Conservation (phyloP, 2,329 filamentous ascomycete genomes). For the Trichoderma oligosporum region DNA sequence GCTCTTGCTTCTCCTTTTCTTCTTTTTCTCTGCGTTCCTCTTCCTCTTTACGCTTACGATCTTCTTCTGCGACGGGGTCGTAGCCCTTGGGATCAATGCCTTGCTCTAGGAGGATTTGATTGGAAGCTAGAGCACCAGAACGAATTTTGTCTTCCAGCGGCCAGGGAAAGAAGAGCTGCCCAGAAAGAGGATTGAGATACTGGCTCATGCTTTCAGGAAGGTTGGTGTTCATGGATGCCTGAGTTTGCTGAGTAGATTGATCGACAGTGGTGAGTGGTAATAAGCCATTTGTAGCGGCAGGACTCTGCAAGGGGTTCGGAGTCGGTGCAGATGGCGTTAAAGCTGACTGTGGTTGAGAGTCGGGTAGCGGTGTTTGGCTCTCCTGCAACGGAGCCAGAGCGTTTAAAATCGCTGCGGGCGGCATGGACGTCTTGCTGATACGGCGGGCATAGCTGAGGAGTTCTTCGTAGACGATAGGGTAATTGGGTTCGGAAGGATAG, state of each 20-base stretch:
- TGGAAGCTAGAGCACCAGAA: constrained; percentile 61
- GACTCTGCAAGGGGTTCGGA: constrained; percentile 35
- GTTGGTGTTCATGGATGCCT: constrained; percentile 35
- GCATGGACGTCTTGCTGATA: constrained; percentile 76
- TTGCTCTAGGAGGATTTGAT: constrained; percentile 58
- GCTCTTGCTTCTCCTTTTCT: constrained; percentile 45
- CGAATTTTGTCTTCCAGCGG: constrained; percentile 67
- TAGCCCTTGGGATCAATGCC: constrained; percentile 60
- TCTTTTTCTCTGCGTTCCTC: constrained; percentile 46
- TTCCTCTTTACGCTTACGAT: constrained; percentile 48
- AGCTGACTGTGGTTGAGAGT: constrained; percentile 30
- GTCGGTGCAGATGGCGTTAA: constrained; percentile 34
- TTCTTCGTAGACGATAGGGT: constrained; percentile 64
- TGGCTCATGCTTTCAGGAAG: constrained; percentile 48
- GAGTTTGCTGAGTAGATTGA: constrained; percentile 34
- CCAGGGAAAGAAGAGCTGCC: constrained; percentile 70
- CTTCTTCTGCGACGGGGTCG: constrained; percentile 55
- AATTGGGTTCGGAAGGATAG: constrained; percentile 49
- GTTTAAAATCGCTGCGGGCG: constrained; percentile 54
- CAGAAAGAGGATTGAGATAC: constrained; percentile 53
- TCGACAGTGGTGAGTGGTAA: constrained; percentile 28
- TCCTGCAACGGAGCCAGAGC: constrained; percentile 32
- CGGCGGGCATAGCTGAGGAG: constrained; percentile 73
- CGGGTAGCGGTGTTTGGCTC: constrained; percentile 31
- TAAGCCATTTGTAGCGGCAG: constrained; percentile 33